Percentiles rank a stretch among this genome's conserved stretches.
phyloP scores from a whole-genome alignment of 1,284 basidiomycete genomes.

The Trichosporon inkin region DNA sequence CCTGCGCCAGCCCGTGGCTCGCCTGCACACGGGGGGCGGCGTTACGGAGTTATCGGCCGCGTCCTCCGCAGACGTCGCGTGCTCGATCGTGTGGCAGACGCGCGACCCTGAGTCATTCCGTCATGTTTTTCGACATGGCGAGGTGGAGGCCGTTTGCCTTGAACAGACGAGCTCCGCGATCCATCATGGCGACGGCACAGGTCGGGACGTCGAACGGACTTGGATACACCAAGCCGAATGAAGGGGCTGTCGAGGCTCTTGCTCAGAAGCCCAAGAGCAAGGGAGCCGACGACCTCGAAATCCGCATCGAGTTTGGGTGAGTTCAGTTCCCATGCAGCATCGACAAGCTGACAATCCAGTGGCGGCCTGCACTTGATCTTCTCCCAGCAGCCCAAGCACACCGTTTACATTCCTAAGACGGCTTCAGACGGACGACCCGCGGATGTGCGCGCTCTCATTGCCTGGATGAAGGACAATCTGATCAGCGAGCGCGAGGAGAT shows the following conservation, averaged over 20 bases:
- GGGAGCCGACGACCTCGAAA: slow-evolving; percentile 17
- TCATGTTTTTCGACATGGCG: background rate
- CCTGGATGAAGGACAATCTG: slow-evolving; percentile 70
- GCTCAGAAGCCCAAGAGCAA: background rate
- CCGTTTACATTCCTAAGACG: slow-evolving; percentile 58
- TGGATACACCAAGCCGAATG: slow-evolving; percentile 25
- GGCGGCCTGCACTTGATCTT: slow-evolving; percentile 85
- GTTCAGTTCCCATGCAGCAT: background rate
- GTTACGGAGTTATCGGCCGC: slow-evolving; percentile 13
- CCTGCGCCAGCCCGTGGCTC: background rate
- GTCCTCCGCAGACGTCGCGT: slow-evolving; percentile 1
- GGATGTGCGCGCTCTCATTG: slow-evolving; percentile 72
- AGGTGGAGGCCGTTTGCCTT: slow-evolving; percentile 13
- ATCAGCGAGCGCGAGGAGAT: slow-evolving; percentile 82
- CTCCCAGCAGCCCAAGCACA: slow-evolving; percentile 62
- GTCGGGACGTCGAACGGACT: slow-evolving; percentile 26
- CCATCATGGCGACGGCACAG: slow-evolving; percentile 17
- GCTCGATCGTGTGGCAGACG: background rate
- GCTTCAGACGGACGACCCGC: slow-evolving; percentile 53
- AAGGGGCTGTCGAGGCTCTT: slow-evolving; percentile 5
- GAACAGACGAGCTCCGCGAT: slow-evolving; percentile 7
- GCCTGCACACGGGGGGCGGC: too few species aligned
- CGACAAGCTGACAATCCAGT: slow-evolving; percentile 43
- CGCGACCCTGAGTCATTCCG: background rate
- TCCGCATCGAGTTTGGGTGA: slow-evolving; percentile 26